A percentile compares a stretch with the other conserved stretches of the same genome.
These are phyloP conservation scores for Trichoderma erinaceum DNA, from an alignment of 495 filamentous ascomycete species.

Conservation along the genomic window DNA sequence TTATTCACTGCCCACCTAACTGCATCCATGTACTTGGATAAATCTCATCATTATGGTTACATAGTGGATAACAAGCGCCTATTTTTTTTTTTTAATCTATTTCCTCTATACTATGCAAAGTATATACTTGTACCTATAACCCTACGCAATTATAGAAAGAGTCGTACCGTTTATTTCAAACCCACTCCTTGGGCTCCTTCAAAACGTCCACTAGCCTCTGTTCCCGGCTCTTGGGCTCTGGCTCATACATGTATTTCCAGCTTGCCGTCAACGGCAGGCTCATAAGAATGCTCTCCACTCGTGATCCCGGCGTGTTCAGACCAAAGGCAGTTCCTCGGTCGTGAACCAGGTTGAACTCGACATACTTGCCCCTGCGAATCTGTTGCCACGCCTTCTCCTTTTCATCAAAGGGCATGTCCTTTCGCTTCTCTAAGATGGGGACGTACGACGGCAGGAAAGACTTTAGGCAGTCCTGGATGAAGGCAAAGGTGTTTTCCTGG, in stretches of 20 bases:
- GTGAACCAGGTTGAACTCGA: conserved; percentile 98
- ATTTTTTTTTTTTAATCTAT: background rate
- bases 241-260: conserved; percentile 93
- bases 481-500: conserved; percentile 87
- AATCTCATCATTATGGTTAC: no score
- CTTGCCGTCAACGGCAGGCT: conserved; percentile 86
- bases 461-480: conserved; percentile 73
- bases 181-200: conserved; percentile 84
- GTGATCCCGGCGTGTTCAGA: conserved; percentile 81
- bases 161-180: conserved; percentile 24
- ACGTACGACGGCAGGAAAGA: conserved; percentile 90
- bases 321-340: conserved; percentile 95
- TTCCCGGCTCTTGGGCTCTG: conserved; percentile 66
- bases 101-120: background rate
- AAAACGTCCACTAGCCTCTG: conserved; percentile 75
- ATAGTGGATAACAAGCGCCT: no score
- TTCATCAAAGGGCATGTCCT: conserved; percentile 82
- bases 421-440: conserved; percentile 78
- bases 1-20: background rate
- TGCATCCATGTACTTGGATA: no score
- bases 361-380: conserved; percentile 83
- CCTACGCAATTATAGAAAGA: conserved; percentile 29
- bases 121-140: background rate
- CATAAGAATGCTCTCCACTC: conserved; percentile 96
- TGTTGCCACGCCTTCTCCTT: conserved; percentile 95